phyloP scores from a whole-genome alignment of 306 rosid genomes.

The Prunus kanzakura region DNA sequence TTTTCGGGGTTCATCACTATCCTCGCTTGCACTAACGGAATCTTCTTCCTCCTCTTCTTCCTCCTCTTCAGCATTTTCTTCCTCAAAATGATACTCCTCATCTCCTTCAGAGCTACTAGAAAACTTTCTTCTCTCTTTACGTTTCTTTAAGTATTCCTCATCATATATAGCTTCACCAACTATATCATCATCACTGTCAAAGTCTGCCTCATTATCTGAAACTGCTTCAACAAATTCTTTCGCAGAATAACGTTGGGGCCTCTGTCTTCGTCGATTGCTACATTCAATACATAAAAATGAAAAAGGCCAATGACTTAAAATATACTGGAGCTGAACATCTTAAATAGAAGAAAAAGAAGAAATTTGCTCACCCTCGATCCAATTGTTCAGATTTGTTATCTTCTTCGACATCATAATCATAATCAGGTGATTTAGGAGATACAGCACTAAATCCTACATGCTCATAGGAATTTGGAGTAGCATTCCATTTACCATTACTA shows the following conservation, averaged over 20 bases:
- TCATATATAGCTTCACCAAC: conserved; percentile 96
- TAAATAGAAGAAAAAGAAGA: background rate
- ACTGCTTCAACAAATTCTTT: conserved; percentile 74
- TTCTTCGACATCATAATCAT: conserved; percentile 57
- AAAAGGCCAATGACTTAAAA: conserved; percentile 3
- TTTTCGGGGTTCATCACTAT: conserved; percentile 73
- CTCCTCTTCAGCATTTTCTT: conserved; percentile 89
- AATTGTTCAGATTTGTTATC: conserved; percentile 51
- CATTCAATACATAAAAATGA: conserved; percentile 19
- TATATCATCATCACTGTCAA: conserved; percentile 92
- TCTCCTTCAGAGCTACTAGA: conserved; percentile 99
- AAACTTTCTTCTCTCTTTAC: conserved; percentile 72
- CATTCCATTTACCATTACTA: conserved; percentile 72
- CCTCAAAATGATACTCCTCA: conserved; percentile 87
- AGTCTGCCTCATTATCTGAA: conserved; percentile 76
- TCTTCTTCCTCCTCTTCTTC: conserved; percentile 80
- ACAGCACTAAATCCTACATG: conserved; percentile 53
- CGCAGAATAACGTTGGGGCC: conserved; percentile 87
- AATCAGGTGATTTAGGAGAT: conserved; percentile 73
- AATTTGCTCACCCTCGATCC: conserved; percentile 67
- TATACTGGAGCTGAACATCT: background rate
- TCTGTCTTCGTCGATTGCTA: conserved; percentile 78
- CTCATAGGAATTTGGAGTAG: conserved; percentile 51
- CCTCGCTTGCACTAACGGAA: conserved; percentile 78
- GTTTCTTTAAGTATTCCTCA: conserved; percentile 86